Evolutionary conservation across 169 alveolate species (phyloP).

Genomic region (Cryptosporidium xiaoi): DNA sequence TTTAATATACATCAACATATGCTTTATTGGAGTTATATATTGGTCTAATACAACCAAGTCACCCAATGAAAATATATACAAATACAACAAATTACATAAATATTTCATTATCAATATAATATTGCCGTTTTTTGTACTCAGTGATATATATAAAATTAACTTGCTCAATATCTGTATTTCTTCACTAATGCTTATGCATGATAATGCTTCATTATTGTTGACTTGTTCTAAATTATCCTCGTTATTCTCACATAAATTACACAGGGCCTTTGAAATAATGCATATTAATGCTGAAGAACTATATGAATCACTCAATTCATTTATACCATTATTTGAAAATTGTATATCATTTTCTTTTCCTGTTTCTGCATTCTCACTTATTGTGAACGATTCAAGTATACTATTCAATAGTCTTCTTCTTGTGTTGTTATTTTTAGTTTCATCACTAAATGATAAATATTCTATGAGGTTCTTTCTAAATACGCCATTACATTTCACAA

Average conservation of each 20-base stretch:
- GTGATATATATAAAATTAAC: conserved; percentile 22
- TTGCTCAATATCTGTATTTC: conserved; percentile 20
- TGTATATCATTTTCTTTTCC: neutral
- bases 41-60: conserved; percentile 22
- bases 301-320: neutral
- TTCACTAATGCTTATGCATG: neutral
- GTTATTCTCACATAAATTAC: conserved; percentile 8
- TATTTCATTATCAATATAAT: conserved; percentile 5
- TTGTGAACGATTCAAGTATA: no score
- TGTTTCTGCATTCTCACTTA: neutral
- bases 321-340: neutral
- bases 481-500: neutral
- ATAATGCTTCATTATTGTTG: neutral
- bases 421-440: neutral
- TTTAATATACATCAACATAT: neutral
- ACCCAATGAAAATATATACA: conserved; percentile 47
- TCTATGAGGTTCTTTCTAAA: conserved; percentile 4
- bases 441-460: conserved; percentile 8
- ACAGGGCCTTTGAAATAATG: conserved; percentile 36
- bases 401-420: no score
- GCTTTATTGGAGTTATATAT: conserved; percentile 24
- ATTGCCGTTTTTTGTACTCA: neutral
- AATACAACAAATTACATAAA: conserved; percentile 25
- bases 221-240: neutral
- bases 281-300: conserved; percentile 34